A percentile compares a stretch with the other conserved stretches of the same genome.
Evolutionary conservation across 225 moss, liverwort and hornwort genomes (phyloP).

Genomic region (Neckera pumila): DNA sequence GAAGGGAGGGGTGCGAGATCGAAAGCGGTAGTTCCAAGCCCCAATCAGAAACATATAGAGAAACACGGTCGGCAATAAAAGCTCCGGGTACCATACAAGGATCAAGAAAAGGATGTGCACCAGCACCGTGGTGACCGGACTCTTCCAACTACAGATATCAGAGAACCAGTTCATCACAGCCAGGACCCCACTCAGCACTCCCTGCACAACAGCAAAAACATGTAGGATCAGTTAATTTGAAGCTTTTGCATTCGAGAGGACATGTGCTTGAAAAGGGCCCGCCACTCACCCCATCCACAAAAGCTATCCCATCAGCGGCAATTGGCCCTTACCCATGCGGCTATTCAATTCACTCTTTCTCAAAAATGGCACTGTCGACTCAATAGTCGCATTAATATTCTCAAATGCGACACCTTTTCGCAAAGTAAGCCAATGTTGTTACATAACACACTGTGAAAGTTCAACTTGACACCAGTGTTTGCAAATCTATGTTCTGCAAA

Average conservation of each 20-base stretch:
- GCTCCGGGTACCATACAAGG: slow-evolving; percentile 84
- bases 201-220: slow-evolving; percentile 26
- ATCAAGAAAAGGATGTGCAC: slow-evolving; percentile 87
- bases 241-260: not conserved
- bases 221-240: not conserved
- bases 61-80: slow-evolving; percentile 72
- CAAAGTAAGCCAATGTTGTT: no score
- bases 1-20: slow-evolving; percentile 67
- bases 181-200: slow-evolving; percentile 58
- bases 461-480: no score
- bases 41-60: slow-evolving; percentile 94
- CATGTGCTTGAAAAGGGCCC: not conserved
- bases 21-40: slow-evolving; percentile 85
- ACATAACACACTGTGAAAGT: not conserved
- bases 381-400: no score
- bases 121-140: slow-evolving; percentile 44
- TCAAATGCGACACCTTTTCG: no score
- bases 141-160: slow-evolving; percentile 93
- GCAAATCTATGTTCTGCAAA: not conserved
- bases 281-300: not conserved
- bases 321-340: not conserved
- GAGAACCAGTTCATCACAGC: slow-evolving; percentile 88
- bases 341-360: not conserved
- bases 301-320: not conserved
- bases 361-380: no score